A percentile compares a stretch with the other conserved stretches of the same genome.
Evolutionary conservation across 179 eudicot genomes (phyloP).

Genomic region (Vitellaria paradoxa): DNA sequence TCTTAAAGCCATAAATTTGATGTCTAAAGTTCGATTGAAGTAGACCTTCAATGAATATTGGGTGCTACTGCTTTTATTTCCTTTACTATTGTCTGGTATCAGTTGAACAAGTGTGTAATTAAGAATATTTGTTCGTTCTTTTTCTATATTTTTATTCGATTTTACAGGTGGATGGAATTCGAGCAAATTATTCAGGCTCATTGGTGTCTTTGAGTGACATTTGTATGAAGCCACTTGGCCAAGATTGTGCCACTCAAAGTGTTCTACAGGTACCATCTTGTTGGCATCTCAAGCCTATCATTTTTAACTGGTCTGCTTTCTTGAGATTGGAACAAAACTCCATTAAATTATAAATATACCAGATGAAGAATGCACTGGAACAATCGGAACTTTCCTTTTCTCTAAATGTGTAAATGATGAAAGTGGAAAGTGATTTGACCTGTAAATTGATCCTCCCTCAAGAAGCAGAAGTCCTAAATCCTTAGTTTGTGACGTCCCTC

Average conservation of each 20-base stretch:
- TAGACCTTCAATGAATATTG: not conserved
- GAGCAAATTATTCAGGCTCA: constrained; percentile 79
- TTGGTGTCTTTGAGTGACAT: constrained; percentile 73
- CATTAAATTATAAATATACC: not conserved
- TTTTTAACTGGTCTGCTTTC: not conserved
- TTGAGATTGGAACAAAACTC: too few species aligned
- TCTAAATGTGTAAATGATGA: too few species aligned
- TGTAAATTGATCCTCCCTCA: too few species aligned
- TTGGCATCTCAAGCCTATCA: not conserved
- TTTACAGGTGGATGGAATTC: constrained; percentile 83
- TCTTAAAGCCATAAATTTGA: not conserved
- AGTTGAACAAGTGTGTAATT: not conserved
- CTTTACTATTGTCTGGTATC: constrained; percentile 6
- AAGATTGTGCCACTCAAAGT: constrained; percentile 98
- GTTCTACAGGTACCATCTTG: constrained; percentile 67
- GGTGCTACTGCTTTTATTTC: not conserved
- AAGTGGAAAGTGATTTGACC: not conserved
- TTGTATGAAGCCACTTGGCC: constrained; percentile 95
- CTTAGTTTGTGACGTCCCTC: too few species aligned
- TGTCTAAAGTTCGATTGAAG: not conserved
- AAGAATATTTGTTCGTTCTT: too few species aligned
- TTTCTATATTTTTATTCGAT: not conserved
- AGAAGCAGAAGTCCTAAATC: too few species aligned
- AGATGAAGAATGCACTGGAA: not conserved
- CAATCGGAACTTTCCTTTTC: not conserved